phyloP scores from a whole-genome alignment of 108 stramenopile genomes.

The Stephanodiscus triporus region DNA sequence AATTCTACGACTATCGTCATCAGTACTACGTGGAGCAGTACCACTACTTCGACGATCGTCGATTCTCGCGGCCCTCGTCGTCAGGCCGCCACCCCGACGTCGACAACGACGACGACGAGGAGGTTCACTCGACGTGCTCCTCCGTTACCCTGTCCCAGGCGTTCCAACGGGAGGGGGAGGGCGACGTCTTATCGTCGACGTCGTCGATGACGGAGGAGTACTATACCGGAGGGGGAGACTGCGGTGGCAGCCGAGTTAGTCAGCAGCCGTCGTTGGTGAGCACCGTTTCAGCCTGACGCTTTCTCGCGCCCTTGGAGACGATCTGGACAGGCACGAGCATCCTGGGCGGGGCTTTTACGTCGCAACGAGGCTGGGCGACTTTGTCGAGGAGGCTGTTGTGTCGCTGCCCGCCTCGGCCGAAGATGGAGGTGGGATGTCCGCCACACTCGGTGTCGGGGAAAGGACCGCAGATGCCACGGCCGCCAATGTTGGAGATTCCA shows the following conservation, averaged over 20 bases:
- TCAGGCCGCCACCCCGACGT: no score
- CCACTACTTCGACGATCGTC: slow-evolving; percentile 38
- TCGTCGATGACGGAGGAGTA: slow-evolving; percentile 28
- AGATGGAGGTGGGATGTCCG: no score
- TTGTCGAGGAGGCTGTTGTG: slow-evolving; percentile 14
- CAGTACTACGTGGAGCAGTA: slow-evolving; percentile 41
- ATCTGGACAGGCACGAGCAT: slow-evolving; percentile 42
- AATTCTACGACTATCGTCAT: slow-evolving; percentile 28
- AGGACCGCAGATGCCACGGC: no score
- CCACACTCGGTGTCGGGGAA: no score
- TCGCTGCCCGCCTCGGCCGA: not conserved
- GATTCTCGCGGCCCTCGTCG: slow-evolving; percentile 6
- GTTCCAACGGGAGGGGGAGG: slow-evolving; percentile 15
- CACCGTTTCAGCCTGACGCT: slow-evolving; percentile 43
- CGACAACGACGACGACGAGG: slow-evolving; percentile 1
- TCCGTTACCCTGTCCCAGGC: slow-evolving; percentile 51
- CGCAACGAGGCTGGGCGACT: slow-evolving; percentile 42
- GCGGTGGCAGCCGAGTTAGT: no score
- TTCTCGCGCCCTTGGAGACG: slow-evolving; percentile 23
- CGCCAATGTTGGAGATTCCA: no score
- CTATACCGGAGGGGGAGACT: not conserved
- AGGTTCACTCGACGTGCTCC: slow-evolving; percentile 41
- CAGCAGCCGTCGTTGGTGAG: no score
- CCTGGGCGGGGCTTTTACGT: slow-evolving; percentile 36
- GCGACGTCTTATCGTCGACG: slow-evolving; percentile 17